Percentiles rank a stretch among this genome's conserved stretches.
Conservation (phyloP, 2,329 filamentous ascomycete genomes). For the Magnaporthiopsis rhizophila region DNA sequence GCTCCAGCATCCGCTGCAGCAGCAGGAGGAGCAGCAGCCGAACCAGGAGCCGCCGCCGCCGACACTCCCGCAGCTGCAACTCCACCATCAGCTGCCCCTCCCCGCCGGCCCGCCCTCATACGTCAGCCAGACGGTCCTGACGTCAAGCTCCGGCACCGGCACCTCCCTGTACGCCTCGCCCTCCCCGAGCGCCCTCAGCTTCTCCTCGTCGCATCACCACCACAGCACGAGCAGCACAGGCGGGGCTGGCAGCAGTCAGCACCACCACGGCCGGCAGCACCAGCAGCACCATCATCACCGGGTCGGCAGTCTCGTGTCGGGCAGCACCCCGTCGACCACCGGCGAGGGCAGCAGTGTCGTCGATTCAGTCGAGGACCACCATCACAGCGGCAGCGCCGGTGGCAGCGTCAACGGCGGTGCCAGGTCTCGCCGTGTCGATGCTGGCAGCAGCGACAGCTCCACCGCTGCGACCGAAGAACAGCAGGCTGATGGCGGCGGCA, state of each 20-base stretch:
- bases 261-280: no score
- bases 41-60: no score
- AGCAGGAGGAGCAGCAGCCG: no score
- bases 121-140: constrained; percentile 3
- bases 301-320: neutral
- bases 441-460: constrained; percentile 16
- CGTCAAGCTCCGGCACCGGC: constrained; percentile 6
- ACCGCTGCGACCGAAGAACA: constrained; percentile 9
- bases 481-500: constrained; percentile 18
- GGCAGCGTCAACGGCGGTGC: neutral
- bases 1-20: no score
- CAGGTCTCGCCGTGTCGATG: neutral
- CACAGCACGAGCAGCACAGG: no score
- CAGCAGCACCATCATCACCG: neutral
- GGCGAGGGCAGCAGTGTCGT: neutral
- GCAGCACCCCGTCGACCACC: no score
- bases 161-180: constrained; percentile 8
- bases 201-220: no score
- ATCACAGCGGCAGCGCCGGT: no score
- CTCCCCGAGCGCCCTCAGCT: constrained; percentile 3
- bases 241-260: no score
- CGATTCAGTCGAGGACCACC: neutral
- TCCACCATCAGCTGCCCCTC: neutral
- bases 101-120: neutral
- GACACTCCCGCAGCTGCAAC: neutral